Evolutionary conservation across 1,139 yeast species (phyloP).

Genomic region (Yamadazyma dendronema): DNA sequence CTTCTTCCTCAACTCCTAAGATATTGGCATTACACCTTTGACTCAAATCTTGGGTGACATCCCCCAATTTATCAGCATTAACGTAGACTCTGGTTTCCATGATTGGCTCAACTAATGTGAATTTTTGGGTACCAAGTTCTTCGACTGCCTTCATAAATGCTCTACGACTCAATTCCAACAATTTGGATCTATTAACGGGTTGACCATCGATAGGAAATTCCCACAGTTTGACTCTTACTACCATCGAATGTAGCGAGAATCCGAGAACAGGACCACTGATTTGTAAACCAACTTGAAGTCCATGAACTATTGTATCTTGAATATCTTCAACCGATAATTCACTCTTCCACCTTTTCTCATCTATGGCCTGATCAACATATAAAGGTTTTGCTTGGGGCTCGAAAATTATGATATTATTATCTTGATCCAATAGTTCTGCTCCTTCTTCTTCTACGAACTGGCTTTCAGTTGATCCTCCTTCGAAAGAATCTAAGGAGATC

Average conservation of each 20-base stretch:
- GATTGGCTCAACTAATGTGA: conserved; percentile 65
- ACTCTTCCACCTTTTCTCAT: conserved; percentile 51
- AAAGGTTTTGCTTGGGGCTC: conserved; percentile 29
- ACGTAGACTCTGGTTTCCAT: conserved; percentile 77
- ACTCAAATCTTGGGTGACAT: conserved; percentile 73
- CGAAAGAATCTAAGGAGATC: conserved; percentile 53
- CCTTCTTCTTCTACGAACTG: conserved; percentile 39
- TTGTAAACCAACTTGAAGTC: conserved; percentile 70
- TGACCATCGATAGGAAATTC: conserved; percentile 54
- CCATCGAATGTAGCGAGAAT: conserved; percentile 63
- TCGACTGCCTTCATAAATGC: conserved; percentile 34
- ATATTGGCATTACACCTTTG: conserved; percentile 73
- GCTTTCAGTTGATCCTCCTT: conserved; percentile 39
- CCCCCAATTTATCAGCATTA: conserved; percentile 72
- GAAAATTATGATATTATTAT: conserved; percentile 37
- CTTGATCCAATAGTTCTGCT: conserved; percentile 32
- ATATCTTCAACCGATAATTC: conserved; percentile 48
- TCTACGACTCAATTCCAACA: conserved; percentile 32
- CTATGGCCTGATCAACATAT: conserved; percentile 24
- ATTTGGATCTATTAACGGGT: conserved; percentile 21
- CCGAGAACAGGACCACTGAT: conserved; percentile 71
- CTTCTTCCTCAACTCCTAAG: conserved; percentile 58
- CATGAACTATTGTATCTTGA: conserved; percentile 53
- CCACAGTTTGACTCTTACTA: conserved; percentile 52
- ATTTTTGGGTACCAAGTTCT: conserved; percentile 30